These are phyloP conservation scores for Lophium mytilinum DNA, from an alignment of 495 filamentous ascomycete species.

Conservation along the genomic window DNA sequence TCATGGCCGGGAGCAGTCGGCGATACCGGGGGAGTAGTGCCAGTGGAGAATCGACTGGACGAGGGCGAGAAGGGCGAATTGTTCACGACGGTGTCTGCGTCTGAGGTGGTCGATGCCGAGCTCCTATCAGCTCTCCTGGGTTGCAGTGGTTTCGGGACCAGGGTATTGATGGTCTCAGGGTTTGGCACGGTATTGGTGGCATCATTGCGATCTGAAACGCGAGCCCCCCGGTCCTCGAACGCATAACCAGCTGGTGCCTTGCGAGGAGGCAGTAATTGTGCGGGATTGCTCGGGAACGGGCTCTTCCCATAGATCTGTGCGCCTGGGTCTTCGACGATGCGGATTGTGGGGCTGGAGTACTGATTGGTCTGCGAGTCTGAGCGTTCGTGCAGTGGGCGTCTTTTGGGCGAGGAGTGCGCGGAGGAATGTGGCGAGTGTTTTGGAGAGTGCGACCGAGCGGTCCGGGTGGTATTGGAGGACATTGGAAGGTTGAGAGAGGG, in stretches of 20 bases:
- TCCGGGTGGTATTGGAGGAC: conserved; percentile 8
- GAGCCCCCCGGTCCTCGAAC: conserved; percentile 24
- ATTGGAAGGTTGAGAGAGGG: conserved; percentile 21
- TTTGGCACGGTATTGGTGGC: conserved; percentile 26
- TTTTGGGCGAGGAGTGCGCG: conserved; percentile 23
- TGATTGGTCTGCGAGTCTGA: conserved; percentile 48
- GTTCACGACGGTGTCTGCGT: conserved; percentile 22
- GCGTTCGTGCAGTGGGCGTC: conserved; percentile 47
- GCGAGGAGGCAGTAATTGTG: conserved; percentile 29
- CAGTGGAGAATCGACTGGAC: conserved; percentile 25
- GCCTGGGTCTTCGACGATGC: conserved; percentile 28
- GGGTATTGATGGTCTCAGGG: conserved; percentile 17
- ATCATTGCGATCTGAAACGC: conserved; percentile 22
- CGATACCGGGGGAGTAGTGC: conserved; percentile 25
- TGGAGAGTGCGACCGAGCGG: conserved; percentile 11
- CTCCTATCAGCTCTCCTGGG: conserved; percentile 19
- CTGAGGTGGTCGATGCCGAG: conserved; percentile 26
- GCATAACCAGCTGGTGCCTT: conserved; percentile 16
- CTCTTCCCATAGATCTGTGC: conserved; percentile 28
- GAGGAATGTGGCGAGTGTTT: conserved; percentile 18
- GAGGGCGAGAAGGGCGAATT: conserved; percentile 16
- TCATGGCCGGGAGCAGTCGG: conserved; percentile 1
- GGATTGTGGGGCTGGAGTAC: conserved; percentile 45
- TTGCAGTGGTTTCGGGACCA: conserved; percentile 27
- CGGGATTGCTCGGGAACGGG: conserved; percentile 31